These are phyloP conservation scores for Exidia glandulosa DNA, from an alignment of 768 basidiomycete genomes.

Conservation along the genomic window DNA sequence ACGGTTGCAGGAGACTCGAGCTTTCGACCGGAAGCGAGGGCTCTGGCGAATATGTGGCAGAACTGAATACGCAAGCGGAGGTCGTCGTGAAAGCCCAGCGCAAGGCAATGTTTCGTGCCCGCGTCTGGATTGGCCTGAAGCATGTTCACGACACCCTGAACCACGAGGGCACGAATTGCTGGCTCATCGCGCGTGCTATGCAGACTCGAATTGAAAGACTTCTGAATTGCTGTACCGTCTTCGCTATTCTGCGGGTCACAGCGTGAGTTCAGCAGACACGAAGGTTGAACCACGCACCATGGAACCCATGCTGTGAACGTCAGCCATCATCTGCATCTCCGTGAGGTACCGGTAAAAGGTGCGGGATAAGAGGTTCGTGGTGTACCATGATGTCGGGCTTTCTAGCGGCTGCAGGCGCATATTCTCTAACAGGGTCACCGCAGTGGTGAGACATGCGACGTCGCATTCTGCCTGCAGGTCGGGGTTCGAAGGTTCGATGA, in stretches of 20 bases:
- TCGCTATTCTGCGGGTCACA: neutral
- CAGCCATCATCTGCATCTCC: constrained; percentile 9
- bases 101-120: constrained; percentile 80
- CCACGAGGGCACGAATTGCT: constrained; percentile 60
- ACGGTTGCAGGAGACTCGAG: constrained; percentile 53
- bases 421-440: constrained; percentile 65
- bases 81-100: constrained; percentile 66
- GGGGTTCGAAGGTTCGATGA: constrained; percentile 4
- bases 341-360: constrained; percentile 71
- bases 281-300: neutral
- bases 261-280: neutral
- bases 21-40: constrained; percentile 68
- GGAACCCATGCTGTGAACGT: constrained; percentile 40
- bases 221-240: neutral
- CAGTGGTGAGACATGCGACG: constrained; percentile 58
- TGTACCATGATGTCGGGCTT: constrained; percentile 42
- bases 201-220: neutral
- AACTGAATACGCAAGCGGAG: constrained; percentile 65
- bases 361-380: constrained; percentile 56
- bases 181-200: constrained; percentile 8
- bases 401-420: constrained; percentile 54
- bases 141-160: constrained; percentile 69
- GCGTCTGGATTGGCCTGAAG: constrained; percentile 78
- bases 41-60: constrained; percentile 72
- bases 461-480: constrained; percentile 56